phyloP scores from a whole-genome alignment of 208 protist genomes.

The Leishmania guyanensis region DNA sequence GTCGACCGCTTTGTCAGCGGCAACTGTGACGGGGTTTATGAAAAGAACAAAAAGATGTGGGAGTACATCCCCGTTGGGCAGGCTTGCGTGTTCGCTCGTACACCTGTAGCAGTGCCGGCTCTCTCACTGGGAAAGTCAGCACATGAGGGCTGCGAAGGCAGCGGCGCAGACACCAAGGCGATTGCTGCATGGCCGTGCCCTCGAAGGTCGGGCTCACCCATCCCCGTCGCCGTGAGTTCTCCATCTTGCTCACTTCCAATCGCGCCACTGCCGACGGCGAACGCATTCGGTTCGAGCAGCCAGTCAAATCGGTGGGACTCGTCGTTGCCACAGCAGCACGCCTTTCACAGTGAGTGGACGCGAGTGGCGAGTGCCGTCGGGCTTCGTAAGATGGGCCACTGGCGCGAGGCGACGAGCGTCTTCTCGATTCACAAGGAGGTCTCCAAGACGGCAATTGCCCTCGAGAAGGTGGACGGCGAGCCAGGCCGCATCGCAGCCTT shows the following conservation, averaged over 20 bases:
- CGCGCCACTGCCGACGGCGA: not conserved
- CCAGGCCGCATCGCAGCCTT: conserved; percentile 67
- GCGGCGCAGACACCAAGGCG: not conserved
- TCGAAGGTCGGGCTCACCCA: not conserved
- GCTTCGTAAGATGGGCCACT: conserved; percentile 76
- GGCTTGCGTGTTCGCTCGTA: conserved; percentile 55
- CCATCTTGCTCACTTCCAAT: not conserved
- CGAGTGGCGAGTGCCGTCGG: conserved; percentile 47
- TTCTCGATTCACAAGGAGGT: conserved; percentile 39
- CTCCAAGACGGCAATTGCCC: conserved; percentile 34
- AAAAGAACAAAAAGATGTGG: conserved; percentile 74
- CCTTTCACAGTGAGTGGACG: conserved; percentile 19
- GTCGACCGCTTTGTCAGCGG: conserved; percentile 64
- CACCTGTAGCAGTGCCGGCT: not conserved
- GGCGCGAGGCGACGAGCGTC: conserved; percentile 44
- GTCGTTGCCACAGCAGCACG: not conserved
- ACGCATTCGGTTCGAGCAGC: not conserved
- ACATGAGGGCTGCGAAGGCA: not conserved
- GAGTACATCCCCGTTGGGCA: conserved; percentile 79
- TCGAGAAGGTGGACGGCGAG: conserved; percentile 79
- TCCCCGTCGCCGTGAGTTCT: not conserved
- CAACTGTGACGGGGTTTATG: conserved; percentile 69
- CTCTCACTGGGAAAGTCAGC: not conserved
- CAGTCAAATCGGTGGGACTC: not conserved
- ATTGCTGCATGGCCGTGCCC: not conserved